Conservation (phyloP, 768 basidiomycete species). For the Kwoniella dendrophila region DNA sequence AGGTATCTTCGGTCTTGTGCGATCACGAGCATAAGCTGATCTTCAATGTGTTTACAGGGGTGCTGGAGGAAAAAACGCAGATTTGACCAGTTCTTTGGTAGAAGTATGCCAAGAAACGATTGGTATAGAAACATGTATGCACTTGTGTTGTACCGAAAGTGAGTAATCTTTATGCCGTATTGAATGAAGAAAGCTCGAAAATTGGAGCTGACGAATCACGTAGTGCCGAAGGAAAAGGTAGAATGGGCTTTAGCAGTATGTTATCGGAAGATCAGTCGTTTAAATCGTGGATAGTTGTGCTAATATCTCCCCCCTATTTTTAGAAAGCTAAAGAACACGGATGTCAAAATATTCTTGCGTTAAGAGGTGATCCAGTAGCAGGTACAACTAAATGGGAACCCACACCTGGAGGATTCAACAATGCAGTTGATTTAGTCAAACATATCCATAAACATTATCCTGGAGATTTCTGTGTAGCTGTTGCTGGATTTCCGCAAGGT, state of each 20-base stretch:
- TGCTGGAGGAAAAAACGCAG: conserved; percentile 92
- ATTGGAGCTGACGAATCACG: no score
- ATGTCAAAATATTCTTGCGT: conserved; percentile 88
- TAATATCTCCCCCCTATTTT: neutral
- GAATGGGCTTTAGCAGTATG: conserved; percentile 84
- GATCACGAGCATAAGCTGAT: conserved; percentile 12
- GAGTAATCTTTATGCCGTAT: conserved; percentile 24
- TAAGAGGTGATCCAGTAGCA: conserved; percentile 86
- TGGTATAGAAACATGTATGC: conserved; percentile 97
- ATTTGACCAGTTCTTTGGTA: conserved; percentile 88
- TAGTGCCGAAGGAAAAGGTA: conserved; percentile 88
- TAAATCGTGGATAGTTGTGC: neutral
- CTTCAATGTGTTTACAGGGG: conserved; percentile 64
- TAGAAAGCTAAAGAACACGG: conserved; percentile 88
- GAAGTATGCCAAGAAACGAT: conserved; percentile 90
- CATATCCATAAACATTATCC: conserved; percentile 81
- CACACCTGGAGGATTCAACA: conserved; percentile 83
- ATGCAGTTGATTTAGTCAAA: conserved; percentile 87
- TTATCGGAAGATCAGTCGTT: conserved; percentile 24
- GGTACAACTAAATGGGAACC: conserved; percentile 91
- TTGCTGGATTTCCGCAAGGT: conserved; percentile 88
- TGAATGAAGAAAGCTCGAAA: no score
- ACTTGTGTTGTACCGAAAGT: conserved; percentile 94
- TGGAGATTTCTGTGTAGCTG: conserved; percentile 93
- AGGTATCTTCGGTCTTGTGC: neutral